A percentile compares a stretch with the other conserved stretches of the same genome.
Evolutionary conservation across 306 rosid species (phyloP).

Genomic region (Pyrus betulifolia): DNA sequence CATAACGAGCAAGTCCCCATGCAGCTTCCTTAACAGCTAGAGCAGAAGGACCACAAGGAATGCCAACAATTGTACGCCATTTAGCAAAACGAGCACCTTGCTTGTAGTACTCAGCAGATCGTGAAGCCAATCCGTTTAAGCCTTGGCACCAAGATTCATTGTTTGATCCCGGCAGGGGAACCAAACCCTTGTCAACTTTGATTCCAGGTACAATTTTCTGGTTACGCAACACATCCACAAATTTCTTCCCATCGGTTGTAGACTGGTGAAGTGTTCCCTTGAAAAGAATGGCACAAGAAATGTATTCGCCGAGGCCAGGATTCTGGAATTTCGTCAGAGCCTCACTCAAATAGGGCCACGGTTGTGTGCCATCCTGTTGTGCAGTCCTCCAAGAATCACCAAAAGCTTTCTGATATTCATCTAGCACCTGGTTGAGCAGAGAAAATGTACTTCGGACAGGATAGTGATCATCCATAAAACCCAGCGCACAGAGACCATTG

Average conservation of each 20-base stretch:
- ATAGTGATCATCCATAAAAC: too few species aligned
- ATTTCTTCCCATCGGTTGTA: conserved; percentile 82
- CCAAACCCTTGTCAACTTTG: conserved; percentile 99
- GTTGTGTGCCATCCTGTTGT: too few species aligned
- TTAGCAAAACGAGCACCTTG: conserved; percentile 98
- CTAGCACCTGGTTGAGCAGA: too few species aligned
- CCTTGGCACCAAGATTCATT: conserved; percentile 99
- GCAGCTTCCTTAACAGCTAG: conserved; percentile 99
- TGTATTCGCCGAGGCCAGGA: conserved; percentile 89
- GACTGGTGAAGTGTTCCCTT: conserved; percentile 94
- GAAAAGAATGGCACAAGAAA: conserved; percentile 87
- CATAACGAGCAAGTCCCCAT: conserved; percentile 99
- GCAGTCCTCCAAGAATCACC: too few species aligned
- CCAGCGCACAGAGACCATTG: too few species aligned
- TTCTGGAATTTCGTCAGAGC: too few species aligned
- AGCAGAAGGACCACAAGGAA: conserved; percentile 95
- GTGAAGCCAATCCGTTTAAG: conserved; percentile 89
- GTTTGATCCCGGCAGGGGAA: conserved; percentile 94
- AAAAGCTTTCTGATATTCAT: too few species aligned
- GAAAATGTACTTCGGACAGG: too few species aligned
- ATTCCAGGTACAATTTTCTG: conserved; percentile 82
- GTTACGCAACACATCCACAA: conserved; percentile 63
- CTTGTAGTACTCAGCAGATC: conserved; percentile 95
- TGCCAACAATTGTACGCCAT: conserved; percentile 94
- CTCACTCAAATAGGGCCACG: too few species aligned